Evolutionary conservation across 768 basidiomycete species (phyloP).

Genomic region (Amanita rimosa): DNA sequence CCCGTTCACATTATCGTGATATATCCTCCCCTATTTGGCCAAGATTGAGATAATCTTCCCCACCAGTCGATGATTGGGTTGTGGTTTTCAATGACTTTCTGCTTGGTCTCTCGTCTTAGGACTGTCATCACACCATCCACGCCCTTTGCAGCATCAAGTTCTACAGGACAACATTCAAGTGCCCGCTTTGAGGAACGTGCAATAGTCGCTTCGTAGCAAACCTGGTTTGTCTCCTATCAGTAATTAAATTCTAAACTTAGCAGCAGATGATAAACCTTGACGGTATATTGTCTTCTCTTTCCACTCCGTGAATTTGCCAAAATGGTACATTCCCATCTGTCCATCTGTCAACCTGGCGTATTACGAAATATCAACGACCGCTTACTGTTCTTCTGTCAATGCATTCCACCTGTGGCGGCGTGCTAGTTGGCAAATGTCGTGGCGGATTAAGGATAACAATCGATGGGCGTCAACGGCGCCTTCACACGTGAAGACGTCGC

Average conservation of each 20-base stretch:
- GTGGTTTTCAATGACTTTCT: background rate
- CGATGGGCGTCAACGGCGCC: slow-evolving; percentile 9
- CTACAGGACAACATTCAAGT: background rate
- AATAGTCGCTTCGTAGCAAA: slow-evolving; percentile 7
- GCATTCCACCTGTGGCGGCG: slow-evolving; percentile 7
- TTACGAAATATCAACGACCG: background rate
- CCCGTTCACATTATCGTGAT: background rate
- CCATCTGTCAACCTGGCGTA: background rate
- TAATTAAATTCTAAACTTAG: background rate
- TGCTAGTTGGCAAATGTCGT: slow-evolving; percentile 9
- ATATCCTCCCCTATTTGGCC: background rate
- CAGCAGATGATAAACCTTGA: slow-evolving; percentile 2
- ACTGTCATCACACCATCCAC: slow-evolving; percentile 8
- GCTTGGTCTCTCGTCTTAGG: slow-evolving; percentile 2
- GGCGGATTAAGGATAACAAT: slow-evolving; percentile 7
- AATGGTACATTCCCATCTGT: slow-evolving; percentile 5
- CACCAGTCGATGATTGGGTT: background rate
- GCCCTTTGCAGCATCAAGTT: slow-evolving; percentile 2
- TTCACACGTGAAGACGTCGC: slow-evolving; percentile 10
- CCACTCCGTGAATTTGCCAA: background rate
- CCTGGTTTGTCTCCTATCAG: background rate
- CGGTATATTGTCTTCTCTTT: slow-evolving; percentile 3
- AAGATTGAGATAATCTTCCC: background rate
- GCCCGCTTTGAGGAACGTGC: background rate
- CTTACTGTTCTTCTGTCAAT: slow-evolving; percentile 9